Evolutionary conservation across 768 basidiomycete species (phyloP), one percentile per base, ranked within the genome.

Genomic region (Clathrus columnatus): DNA sequence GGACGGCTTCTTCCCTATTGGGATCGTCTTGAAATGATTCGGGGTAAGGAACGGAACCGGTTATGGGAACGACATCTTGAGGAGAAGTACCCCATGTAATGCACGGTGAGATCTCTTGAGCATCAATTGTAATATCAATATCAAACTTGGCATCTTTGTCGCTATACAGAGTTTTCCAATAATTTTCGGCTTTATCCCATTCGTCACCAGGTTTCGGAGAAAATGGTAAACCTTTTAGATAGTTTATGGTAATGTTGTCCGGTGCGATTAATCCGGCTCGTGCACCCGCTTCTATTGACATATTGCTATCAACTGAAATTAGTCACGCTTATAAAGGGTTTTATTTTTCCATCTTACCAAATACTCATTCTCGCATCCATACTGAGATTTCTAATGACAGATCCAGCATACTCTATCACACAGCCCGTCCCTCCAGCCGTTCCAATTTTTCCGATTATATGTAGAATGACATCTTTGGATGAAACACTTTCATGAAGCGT

Each of bases 221-320:
- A 48, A 94, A 74, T 41, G 91, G 91, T 46, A 90, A 83, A 50
- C 83, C 79, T 56, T 79, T 80, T 58, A 94, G 83, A 68, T 93
- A 94, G 27, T 78, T 75, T 64, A 93, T 91, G 11, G 91, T 94
- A 57, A 84, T 73, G 24, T 91, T 84, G 65, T 94, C 91, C 1
- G 91, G 91, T n/a, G 89, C 91, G 56, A 94, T 78, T 89, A 94
- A 91, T 50, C 91, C 90, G 8, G 91, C 91, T 63, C 91, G 82
- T 61, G 91, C 91, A 63, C 91, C 91, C 51, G 84, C 91, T 68
- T 94, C 91, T 65, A 94, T 93, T 56, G 89, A 91, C 91, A 94
- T 93, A 72, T 94, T 94, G 72, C 91, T 92, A 20, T 2, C 14
- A 14, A 18, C 23, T 23, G 10, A 47, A 23, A 20, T 20, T 26